phyloP scores from a whole-genome alignment of 805 yeast species.

The Ogataea siamensis region DNA sequence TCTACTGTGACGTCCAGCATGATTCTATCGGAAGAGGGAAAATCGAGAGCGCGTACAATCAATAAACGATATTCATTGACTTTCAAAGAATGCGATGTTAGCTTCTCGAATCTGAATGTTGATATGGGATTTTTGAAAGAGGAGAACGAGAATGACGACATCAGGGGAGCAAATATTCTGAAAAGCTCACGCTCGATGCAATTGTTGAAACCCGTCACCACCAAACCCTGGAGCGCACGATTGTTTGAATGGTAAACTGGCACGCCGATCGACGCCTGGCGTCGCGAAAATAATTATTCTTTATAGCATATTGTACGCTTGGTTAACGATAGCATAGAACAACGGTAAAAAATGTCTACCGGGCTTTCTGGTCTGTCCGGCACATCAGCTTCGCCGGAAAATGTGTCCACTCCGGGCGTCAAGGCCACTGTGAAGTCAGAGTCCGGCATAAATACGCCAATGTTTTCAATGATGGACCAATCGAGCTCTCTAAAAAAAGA shows the following conservation, averaged over 20 bases:
- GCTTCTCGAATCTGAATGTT: slow-evolving; percentile 10
- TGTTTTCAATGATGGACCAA: slow-evolving; percentile 10
- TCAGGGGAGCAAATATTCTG: slow-evolving; percentile 13
- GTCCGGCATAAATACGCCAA: slow-evolving; percentile 6
- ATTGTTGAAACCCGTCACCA: not conserved
- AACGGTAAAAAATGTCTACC: slow-evolving; percentile 1
- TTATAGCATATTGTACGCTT: slow-evolving; percentile 6
- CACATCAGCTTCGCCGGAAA: slow-evolving; percentile 12
- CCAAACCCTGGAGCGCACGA: slow-evolving; percentile 14
- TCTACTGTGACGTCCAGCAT: slow-evolving; percentile 26
- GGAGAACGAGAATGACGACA: slow-evolving; percentile 9
- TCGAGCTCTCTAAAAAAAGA: slow-evolving; percentile 16
- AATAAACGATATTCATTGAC: slow-evolving; percentile 26
- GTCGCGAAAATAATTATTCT: slow-evolving; percentile 7
- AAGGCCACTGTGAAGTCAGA: slow-evolving; percentile 10
- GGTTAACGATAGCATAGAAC: slow-evolving; percentile 1
- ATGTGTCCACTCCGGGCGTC: slow-evolving; percentile 6
- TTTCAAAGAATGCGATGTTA: slow-evolving; percentile 27
- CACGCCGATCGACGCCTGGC: slow-evolving; percentile 13
- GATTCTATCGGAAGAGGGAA: slow-evolving; percentile 43
- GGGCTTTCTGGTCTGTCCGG: slow-evolving; percentile 10
- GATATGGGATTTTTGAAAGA: slow-evolving; percentile 19
- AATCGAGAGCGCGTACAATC: slow-evolving; percentile 33
- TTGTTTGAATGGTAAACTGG: slow-evolving; percentile 17
- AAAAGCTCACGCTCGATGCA: slow-evolving; percentile 13